Percentiles rank a stretch among this genome's conserved stretches.
Evolutionary conservation across 2,329 filamentous ascomycete genomes (phyloP).

Genomic region (Gyromitra esculenta): DNA sequence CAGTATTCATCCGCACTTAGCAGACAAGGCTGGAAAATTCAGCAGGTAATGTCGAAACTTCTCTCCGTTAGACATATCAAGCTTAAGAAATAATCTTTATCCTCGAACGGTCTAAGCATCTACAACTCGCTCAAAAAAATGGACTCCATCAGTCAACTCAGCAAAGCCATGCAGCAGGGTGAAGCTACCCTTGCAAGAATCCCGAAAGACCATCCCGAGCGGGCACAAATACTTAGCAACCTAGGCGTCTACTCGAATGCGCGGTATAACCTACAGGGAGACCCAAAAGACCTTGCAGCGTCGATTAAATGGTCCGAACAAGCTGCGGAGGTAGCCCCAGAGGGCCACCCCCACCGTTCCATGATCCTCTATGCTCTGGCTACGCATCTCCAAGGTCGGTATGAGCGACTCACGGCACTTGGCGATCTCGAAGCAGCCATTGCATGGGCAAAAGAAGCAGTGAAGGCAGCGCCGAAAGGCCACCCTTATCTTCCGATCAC

Average conservation of each 20-base stretch:
- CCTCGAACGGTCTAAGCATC: too few relatives aligned
- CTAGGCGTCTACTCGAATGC: not conserved
- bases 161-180: too few relatives aligned
- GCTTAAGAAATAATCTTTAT: too few relatives aligned
- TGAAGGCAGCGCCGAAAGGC: not conserved
- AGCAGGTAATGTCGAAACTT: too few relatives aligned
- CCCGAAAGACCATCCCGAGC: too few relatives aligned
- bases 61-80: too few relatives aligned
- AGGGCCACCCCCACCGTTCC: not conserved
- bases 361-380: not conserved
- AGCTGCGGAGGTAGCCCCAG: not conserved
- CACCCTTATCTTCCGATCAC: conserved; percentile 5
- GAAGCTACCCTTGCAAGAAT: too few relatives aligned
- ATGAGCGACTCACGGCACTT: not conserved
- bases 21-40: too few relatives aligned
- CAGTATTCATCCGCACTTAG: too few relatives aligned
- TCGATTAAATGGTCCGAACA: not conserved
- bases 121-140: too few relatives aligned
- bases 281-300: not conserved
- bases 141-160: too few relatives aligned
- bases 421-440: not conserved
- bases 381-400: not conserved
- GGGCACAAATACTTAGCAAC: too few relatives aligned
- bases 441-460: not conserved
- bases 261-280: not conserved